These are phyloP conservation scores for Pyrus bretschneideri DNA, from an alignment of 306 rosid genomes.

Conservation along the genomic window DNA sequence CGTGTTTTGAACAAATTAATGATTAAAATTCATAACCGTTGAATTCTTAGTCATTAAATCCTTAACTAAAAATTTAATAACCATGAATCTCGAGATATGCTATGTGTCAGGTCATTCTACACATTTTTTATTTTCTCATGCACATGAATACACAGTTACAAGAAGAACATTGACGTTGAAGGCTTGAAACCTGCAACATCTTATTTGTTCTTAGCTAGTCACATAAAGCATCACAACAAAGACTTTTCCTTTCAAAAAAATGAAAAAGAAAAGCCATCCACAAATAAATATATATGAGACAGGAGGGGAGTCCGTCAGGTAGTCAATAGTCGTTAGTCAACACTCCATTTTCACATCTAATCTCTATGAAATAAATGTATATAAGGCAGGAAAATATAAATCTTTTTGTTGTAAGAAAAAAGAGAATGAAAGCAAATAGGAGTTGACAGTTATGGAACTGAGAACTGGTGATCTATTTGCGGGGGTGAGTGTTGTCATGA, in stretches of 20 bases:
- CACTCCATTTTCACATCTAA: accelerated
- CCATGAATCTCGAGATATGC: too few relatives aligned
- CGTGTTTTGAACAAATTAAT: background rate
- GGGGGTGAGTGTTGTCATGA: constrained; percentile 15
- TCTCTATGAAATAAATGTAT: background rate
- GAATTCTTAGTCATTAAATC: too few relatives aligned
- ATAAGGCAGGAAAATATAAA: background rate
- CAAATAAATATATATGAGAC: background rate
- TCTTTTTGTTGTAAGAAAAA: background rate
- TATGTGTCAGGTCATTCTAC: too few relatives aligned
- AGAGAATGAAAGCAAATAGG: background rate
- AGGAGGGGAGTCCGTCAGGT: too few relatives aligned
- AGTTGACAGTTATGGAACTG: background rate
- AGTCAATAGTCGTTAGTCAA: too few relatives aligned
- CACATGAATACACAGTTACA: background rate
- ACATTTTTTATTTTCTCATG: background rate
- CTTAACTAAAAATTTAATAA: too few relatives aligned
- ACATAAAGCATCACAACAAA: background rate
- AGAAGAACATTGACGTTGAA: background rate
- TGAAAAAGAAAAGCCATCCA: background rate
- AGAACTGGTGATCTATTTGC: background rate
- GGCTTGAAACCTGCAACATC: background rate
- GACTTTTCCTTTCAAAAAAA: constrained; percentile 2
- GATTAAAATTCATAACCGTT: accelerated
- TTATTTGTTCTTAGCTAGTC: background rate